phyloP scores from a whole-genome alignment of 2,329 filamentous ascomycete species.

The Aspergillus japonicus region DNA sequence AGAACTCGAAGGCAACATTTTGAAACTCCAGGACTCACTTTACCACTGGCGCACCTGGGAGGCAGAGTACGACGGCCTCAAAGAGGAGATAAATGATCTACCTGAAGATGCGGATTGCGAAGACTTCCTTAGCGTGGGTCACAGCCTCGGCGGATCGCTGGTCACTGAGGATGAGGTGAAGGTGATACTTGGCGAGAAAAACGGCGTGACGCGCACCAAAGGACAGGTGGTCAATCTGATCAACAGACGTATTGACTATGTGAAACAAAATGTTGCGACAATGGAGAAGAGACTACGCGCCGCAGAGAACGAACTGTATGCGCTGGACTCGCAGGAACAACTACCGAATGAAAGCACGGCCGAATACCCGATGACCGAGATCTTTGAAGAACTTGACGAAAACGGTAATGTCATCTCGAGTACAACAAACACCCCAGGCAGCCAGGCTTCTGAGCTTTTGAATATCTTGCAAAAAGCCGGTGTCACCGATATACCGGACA shows the following conservation, averaged over 20 bases:
- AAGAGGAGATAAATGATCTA: constrained; percentile 70
- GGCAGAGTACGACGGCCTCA: constrained; percentile 84
- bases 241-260: constrained; percentile 80
- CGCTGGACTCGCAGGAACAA: constrained; percentile 59
- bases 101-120: constrained; percentile 50
- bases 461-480: constrained; percentile 78
- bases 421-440: constrained; percentile 65
- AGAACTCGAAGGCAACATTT: constrained; percentile 72
- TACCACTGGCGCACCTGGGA: constrained; percentile 90
- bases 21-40: constrained; percentile 71
- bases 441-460: constrained; percentile 64
- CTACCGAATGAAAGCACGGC: constrained; percentile 65
- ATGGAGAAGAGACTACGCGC: constrained; percentile 70
- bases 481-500: constrained; percentile 51
- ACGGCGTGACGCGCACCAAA: constrained; percentile 50
- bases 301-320: constrained; percentile 65
- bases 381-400: constrained; percentile 88
- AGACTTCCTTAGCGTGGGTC: constrained; percentile 52
- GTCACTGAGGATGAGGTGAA: constrained; percentile 54
- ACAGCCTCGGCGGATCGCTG: constrained; percentile 47
- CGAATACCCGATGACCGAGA: constrained; percentile 76
- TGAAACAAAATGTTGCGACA: constrained; percentile 73
- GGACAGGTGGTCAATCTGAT: constrained; percentile 68
- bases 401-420: constrained; percentile 78
- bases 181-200: constrained; percentile 50